Base-by-base conservation (phyloP, 805 yeast genomes). In the Candida adriatica region DNA sequence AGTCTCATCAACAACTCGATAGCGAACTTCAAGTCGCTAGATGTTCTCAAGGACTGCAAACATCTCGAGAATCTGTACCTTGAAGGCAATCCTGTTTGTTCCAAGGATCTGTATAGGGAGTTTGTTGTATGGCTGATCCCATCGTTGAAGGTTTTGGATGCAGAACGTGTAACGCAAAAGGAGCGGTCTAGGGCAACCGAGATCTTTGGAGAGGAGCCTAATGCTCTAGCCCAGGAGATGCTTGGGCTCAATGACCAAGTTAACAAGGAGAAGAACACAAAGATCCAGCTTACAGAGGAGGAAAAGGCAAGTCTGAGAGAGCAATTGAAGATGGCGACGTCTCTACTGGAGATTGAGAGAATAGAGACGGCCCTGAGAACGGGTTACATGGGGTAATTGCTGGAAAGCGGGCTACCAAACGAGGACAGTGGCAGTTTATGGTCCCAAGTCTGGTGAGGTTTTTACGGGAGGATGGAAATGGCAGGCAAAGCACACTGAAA, bases 341-440 rank as follows among this genome's bases (percentile, higher is more conserved):
- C 77, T 31, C 51, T 88, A 35, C 82, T 70, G 6, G 96, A 88
- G 41, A 82, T 87, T 6, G 82, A 78, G 36, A 59, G 73, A 30
- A 70, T 87, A 16, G 94, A 85, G 51, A 60, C 56, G 17, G 62
- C 72, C 14, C 57, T 81, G 27, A 55, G 56, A 34, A 58, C 51
- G 20, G 75, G 65, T 4, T 56, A 56, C 33, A 18, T 53, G 20
- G 15, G 26, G 8, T 19, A 19, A 19, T 19, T 19, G n/a, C n/a
- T n/a, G n/a, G n/a, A n/a, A n/a, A n/a, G n/a, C n/a, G n/a, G n/a
- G n/a, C n/a, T n/a, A n/a, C n/a, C n/a, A n/a, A n/a, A n/a, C n/a
- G n/a, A n/a, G n/a, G n/a, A n/a, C n/a, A n/a, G n/a, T n/a, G n/a
- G n/a, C n/a, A n/a, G n/a, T n/a, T n/a, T n/a, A n/a, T n/a, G n/a